Conservation (phyloP, 1,139 yeast genomes). For the Candida tropicalis region DNA sequence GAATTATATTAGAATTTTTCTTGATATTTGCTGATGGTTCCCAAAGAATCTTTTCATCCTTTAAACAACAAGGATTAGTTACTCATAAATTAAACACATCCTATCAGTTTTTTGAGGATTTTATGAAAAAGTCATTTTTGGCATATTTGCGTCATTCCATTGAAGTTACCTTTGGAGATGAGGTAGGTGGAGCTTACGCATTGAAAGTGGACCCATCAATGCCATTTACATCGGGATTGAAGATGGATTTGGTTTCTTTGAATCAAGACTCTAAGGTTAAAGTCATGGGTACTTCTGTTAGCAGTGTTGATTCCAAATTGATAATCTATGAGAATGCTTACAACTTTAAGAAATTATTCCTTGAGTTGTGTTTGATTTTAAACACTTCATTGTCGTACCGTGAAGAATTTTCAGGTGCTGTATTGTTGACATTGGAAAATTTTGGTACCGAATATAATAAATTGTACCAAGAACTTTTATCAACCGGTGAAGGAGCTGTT, state of each 20-base stretch:
- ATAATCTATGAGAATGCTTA: constrained; percentile 50
- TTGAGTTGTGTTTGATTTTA: constrained; percentile 53
- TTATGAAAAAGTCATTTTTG: constrained; percentile 65
- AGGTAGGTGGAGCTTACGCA: constrained; percentile 26
- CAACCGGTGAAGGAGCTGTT: constrained; percentile 20
- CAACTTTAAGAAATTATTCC: constrained; percentile 56
- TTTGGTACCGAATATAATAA: constrained; percentile 34
- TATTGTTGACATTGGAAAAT: constrained; percentile 37
- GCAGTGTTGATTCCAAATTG: constrained; percentile 9
- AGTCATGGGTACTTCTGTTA: constrained; percentile 6
- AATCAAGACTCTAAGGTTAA: constrained; percentile 17
- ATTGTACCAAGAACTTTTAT: constrained; percentile 34
- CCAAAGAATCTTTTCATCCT: constrained; percentile 28
- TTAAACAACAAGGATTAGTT: constrained; percentile 13
- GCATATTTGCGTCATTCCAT: constrained; percentile 66
- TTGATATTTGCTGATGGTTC: constrained; percentile 59
- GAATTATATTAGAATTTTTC: constrained; percentile 66
- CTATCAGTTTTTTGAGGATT: constrained; percentile 59
- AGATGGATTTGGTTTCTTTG: constrained; percentile 23
- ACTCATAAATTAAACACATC: constrained; percentile 23
- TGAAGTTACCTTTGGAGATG: constrained; percentile 33
- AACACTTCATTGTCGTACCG: constrained; percentile 65
- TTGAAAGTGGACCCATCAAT: constrained; percentile 11
- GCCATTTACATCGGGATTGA: constrained; percentile 20
- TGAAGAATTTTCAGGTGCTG: constrained; percentile 50